Evolutionary conservation across 2,329 filamentous ascomycete species (phyloP).

Genomic region (Aureobasidium vineae): DNA sequence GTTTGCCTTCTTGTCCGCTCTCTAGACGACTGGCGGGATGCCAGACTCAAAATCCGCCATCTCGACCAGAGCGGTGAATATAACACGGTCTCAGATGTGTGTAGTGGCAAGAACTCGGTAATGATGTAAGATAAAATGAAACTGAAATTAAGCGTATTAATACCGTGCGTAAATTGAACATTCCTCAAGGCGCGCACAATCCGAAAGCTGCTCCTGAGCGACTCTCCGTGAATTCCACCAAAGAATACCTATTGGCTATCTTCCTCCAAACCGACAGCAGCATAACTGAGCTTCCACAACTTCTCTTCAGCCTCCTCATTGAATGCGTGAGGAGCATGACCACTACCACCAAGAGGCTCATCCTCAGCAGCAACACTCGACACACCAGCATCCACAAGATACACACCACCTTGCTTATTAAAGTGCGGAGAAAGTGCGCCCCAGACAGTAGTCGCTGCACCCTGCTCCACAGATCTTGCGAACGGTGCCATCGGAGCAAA

Average conservation of each 20-base stretch:
- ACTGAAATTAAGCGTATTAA: too few relatives aligned
- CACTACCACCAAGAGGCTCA: slow-evolving; percentile 23
- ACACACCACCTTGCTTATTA: slow-evolving; percentile 50
- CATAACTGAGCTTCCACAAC: slow-evolving; percentile 35
- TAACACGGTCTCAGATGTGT: too few relatives aligned
- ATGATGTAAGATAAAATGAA: too few relatives aligned
- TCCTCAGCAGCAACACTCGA: slow-evolving; percentile 35
- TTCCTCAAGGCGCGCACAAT: too few relatives aligned
- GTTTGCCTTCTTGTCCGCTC: too few relatives aligned
- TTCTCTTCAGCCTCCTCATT: slow-evolving; percentile 1
- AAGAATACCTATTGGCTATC: neutral
- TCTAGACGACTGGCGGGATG: too few relatives aligned
- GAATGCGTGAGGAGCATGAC: neutral
- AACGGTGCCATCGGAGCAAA: slow-evolving; percentile 13
- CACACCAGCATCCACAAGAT: slow-evolving; percentile 46
- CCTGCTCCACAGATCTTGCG: slow-evolving; percentile 41
- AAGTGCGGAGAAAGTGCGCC: slow-evolving; percentile 46
- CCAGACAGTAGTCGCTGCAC: slow-evolving; percentile 51
- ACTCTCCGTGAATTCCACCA: too few relatives aligned
- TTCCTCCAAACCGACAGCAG: slow-evolving; percentile 33
- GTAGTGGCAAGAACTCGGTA: too few relatives aligned
- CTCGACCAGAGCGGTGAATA: too few relatives aligned
- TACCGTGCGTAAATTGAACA: too few relatives aligned
- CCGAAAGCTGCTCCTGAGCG: too few relatives aligned
- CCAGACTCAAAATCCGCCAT: too few relatives aligned